phyloP scores from a whole-genome alignment of 2,329 filamentous ascomycete species.

The Leptographium lundbergii region DNA sequence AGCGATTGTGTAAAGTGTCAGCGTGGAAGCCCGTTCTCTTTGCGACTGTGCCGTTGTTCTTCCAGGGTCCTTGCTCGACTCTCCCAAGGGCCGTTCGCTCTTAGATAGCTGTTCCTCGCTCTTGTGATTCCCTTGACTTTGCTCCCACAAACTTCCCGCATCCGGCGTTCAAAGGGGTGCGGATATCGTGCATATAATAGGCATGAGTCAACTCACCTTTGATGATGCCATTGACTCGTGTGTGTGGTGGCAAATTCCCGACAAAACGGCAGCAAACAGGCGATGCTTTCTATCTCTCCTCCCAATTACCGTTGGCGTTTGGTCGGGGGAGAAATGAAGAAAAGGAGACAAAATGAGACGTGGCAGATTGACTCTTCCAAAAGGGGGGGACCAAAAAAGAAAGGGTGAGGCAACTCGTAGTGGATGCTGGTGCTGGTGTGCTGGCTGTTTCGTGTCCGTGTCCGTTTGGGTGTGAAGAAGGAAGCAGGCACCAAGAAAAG shows the following conservation, averaged over 20 bases:
- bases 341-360: neutral
- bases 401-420: neutral
- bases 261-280: neutral
- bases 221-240: constrained; percentile 19
- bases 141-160: too few relatives aligned
- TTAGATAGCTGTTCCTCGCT: neutral
- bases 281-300: neutral
- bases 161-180: neutral
- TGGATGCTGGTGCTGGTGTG: neutral
- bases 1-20: neutral
- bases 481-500: neutral
- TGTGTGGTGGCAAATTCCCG: neutral
- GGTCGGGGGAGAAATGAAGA: neutral
- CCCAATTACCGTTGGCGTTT: neutral
- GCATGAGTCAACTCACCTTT: constrained; percentile 9
- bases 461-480: neutral
- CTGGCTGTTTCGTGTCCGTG: neutral
- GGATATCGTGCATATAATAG: neutral
- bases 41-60: neutral
- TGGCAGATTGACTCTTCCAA: neutral
- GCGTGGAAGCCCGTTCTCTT: neutral
- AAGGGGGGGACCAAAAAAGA: neutral
- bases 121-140: neutral
- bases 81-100: neutral
- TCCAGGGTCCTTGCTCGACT: neutral